Percentiles rank a stretch among this genome's conserved stretches.
phyloP scores from a whole-genome alignment of 805 yeast species.

The Pichia californica region DNA sequence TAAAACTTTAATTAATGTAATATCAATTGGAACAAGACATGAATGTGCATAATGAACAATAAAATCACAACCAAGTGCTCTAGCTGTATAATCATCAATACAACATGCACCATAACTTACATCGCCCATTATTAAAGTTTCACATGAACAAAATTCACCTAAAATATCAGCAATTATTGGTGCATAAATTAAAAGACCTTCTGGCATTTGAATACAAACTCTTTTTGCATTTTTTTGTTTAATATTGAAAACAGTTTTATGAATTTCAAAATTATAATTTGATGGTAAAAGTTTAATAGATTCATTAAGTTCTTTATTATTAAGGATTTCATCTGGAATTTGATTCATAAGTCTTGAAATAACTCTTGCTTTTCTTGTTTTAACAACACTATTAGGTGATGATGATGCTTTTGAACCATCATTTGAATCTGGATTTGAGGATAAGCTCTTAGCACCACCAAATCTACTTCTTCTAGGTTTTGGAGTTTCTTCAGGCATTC shows the following conservation, averaged over 20 bases:
- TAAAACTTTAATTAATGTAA: conserved; percentile 85
- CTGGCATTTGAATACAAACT: conserved; percentile 97
- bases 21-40: conserved; percentile 90
- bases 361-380: conserved; percentile 25
- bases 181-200: conserved; percentile 85
- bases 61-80: conserved; percentile 88
- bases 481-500: conserved; percentile 9
- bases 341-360: conserved; percentile 69
- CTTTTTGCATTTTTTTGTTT: conserved; percentile 65
- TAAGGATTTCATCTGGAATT: conserved; percentile 78
- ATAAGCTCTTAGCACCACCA: conserved; percentile 21
- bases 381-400: conserved; percentile 12
- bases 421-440: not conserved
- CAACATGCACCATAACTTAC: conserved; percentile 99
- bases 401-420: not conserved
- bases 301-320: conserved; percentile 75
- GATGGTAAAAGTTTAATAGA: conserved; percentile 79
- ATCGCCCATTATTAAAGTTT: conserved; percentile 94
- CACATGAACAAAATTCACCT: conserved; percentile 84
- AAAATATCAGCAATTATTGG: conserved; percentile 85
- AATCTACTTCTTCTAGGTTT: conserved; percentile 22
- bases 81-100: conserved; percentile 92
- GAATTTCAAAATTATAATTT: conserved; percentile 93
- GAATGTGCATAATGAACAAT: conserved; percentile 97
- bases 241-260: conserved; percentile 92